Base-by-base conservation (phyloP, 2,329 filamentous ascomycete genomes). In the Calonectria leucothoes region DNA sequence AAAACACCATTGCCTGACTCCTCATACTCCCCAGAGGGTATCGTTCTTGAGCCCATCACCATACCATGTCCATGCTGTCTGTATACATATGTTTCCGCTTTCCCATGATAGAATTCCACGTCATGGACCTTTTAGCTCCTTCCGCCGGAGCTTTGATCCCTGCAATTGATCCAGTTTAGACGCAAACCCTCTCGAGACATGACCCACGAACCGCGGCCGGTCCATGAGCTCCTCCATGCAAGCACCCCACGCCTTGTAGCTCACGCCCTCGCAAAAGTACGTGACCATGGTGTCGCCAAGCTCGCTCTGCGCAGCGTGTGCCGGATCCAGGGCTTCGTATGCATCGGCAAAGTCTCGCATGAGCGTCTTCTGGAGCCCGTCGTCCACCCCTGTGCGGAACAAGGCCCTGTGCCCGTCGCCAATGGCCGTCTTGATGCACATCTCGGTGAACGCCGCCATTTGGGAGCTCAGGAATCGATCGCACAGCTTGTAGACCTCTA, bases 401-500 rank as follows among this genome's bases (percentile, higher is more conserved):
- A 84, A 74, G 4, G 82, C 82, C 10, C 82, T 79, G 65, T 84
- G 83, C 4, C 81, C 80, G 67, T 84, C 80, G 4, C 76, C 76
- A 14, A 84, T 83, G 52, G 78, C 75, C 6, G 78, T 77, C 48
- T 79, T 68, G 61, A 84, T 82, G 69, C 81, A 84, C 11, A 74
- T 64, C n/a, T 75, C 55, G 31, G 84, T 81, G 29, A 81, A 84
- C 0, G 74, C 69, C 3, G 75, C 79, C 79, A 85, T 84, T 4
- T 69, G 42, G 0, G 69, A 66, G 67, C 82, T 83, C 17, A 84
- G 69, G 66, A 85, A 84, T 15, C 82, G 80, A 48, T 85, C 83
- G 67, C 83, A 84, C 12, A 85, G 79, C 75, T 84, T 84, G 72
- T 80, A 83, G 4, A 85, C 83, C 57, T 84, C 83, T 37, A 85